Evolutionary conservation across 768 basidiomycete genomes (phyloP).

Genomic region (Boletales sp.): DNA sequence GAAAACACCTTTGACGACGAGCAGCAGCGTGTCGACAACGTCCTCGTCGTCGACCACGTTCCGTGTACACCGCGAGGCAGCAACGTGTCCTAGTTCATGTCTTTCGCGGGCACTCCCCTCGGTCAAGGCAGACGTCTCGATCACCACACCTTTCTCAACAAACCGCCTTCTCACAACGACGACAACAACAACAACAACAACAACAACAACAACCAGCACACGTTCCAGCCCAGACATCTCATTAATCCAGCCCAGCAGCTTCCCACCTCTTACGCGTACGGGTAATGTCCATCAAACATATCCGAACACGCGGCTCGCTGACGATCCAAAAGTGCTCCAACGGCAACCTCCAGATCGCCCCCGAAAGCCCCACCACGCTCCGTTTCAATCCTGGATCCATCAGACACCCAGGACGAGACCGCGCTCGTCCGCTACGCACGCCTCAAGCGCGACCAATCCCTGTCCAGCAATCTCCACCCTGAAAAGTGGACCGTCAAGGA

Average conservation of each 20-base stretch:
- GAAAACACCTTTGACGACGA: slow-evolving; percentile 12
- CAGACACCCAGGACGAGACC: slow-evolving; percentile 44
- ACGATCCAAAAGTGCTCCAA: slow-evolving; percentile 46
- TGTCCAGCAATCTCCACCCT: slow-evolving; percentile 41
- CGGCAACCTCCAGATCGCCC: slow-evolving; percentile 55
- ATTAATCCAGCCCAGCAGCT: slow-evolving; percentile 27
- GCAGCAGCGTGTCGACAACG: slow-evolving; percentile 2
- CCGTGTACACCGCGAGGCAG: slow-evolving; percentile 4
- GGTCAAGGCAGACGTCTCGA: slow-evolving; percentile 86
- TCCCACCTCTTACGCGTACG: slow-evolving; percentile 65
- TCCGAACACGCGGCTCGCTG: slow-evolving; percentile 14
- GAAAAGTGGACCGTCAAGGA: slow-evolving; percentile 74
- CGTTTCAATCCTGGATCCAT: slow-evolving; percentile 34
- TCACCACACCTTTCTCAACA: slow-evolving; percentile 74
- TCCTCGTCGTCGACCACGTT: background rate
- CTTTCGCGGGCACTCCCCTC: slow-evolving; percentile 80
- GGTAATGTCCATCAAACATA: slow-evolving; percentile 39
- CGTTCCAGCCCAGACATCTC: slow-evolving; percentile 22
- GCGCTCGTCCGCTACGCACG: slow-evolving; percentile 47
- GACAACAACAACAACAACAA: slow-evolving; percentile 31
- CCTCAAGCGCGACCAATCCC: slow-evolving; percentile 41
- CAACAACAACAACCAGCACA: slow-evolving; percentile 33
- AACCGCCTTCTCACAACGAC: slow-evolving; percentile 33
- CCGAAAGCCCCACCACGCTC: slow-evolving; percentile 41
- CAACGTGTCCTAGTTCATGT: slow-evolving; percentile 54